Conservation (phyloP, 495 filamentous ascomycete genomes). For the Geoglossum glabrum region DNA sequence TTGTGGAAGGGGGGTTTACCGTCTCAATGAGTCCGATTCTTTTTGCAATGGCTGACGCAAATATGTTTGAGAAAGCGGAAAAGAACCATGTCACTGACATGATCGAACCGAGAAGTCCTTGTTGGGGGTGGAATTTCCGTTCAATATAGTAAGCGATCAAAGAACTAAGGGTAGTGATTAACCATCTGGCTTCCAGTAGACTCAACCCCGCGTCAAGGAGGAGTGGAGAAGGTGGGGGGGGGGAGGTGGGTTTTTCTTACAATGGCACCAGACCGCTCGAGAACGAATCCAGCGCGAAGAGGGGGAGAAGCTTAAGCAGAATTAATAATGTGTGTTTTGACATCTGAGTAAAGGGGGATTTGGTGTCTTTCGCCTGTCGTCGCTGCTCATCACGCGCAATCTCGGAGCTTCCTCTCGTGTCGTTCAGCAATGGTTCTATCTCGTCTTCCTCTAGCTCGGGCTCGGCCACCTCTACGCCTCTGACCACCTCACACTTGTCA, state of each 20-base stretch:
- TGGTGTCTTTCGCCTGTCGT: background rate
- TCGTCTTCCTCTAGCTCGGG: conserved; percentile 11
- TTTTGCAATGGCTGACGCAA: conserved; percentile 54
- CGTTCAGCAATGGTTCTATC: conserved; percentile 6
- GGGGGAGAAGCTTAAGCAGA: conserved; percentile 48
- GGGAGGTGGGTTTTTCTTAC: conserved; percentile 22
- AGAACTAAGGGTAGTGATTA: conserved; percentile 20
- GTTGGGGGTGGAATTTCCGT: conserved; percentile 46
- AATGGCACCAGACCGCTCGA: conserved; percentile 59
- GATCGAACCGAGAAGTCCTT: conserved; percentile 50
- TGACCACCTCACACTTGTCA: conserved; percentile 31
- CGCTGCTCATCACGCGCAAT: background rate
- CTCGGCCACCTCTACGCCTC: conserved; percentile 6
- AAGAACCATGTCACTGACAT: conserved; percentile 48
- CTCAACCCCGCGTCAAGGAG: background rate
- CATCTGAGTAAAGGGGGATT: conserved; percentile 18
- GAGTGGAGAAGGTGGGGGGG: conserved; percentile 5
- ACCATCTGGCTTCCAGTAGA: background rate
- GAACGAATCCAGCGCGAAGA: conserved; percentile 61
- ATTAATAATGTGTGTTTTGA: conserved; percentile 35
- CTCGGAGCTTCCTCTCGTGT: background rate
- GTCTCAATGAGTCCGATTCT: conserved; percentile 54
- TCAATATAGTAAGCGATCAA: conserved; percentile 64
- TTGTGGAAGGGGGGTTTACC: background rate
- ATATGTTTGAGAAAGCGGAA: conserved; percentile 43